phyloP scores from a whole-genome alignment of 2,329 filamentous ascomycete species.

The Penicillium psychrosexuale region DNA sequence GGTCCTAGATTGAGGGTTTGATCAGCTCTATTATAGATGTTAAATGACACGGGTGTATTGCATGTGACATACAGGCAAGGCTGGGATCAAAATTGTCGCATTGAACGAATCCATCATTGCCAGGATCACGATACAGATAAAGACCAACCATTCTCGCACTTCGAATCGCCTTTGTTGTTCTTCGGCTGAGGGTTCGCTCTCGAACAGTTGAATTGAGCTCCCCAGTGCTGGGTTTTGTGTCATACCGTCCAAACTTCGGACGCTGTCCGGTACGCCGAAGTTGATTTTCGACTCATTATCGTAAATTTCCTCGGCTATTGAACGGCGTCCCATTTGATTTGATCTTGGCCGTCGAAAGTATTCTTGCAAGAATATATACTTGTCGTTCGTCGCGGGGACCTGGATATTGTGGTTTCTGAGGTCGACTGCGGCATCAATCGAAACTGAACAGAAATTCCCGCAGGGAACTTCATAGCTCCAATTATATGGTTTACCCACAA shows the following conservation, averaged over 20 bases:
- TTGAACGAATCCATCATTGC: constrained; percentile 52
- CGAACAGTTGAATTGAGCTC: constrained; percentile 22
- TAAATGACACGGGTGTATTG: not conserved
- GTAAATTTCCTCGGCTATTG: constrained; percentile 9
- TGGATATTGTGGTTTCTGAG: not conserved
- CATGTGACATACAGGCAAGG: constrained; percentile 40
- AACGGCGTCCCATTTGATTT: constrained; percentile 17
- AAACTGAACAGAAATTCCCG: not conserved
- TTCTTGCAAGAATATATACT: not conserved
- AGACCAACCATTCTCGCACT: constrained; percentile 41
- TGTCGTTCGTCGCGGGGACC: not conserved
- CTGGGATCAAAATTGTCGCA: constrained; percentile 48
- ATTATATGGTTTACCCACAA: not conserved
- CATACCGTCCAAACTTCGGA: constrained; percentile 13
- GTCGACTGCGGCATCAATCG: not conserved
- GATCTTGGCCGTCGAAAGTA: not conserved
- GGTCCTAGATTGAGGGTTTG: constrained; percentile 16
- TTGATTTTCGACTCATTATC: constrained; percentile 16
- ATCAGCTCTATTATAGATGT: not conserved
- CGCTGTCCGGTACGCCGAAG: constrained; percentile 13
- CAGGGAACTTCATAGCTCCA: constrained; percentile 2
- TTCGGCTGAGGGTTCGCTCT: constrained; percentile 12
- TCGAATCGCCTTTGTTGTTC: constrained; percentile 38
- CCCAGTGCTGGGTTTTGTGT: constrained; percentile 12
- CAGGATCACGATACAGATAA: constrained; percentile 43